Conservation (phyloP, 495 filamentous ascomycete species). For the Oleoguttula mirabilis region DNA sequence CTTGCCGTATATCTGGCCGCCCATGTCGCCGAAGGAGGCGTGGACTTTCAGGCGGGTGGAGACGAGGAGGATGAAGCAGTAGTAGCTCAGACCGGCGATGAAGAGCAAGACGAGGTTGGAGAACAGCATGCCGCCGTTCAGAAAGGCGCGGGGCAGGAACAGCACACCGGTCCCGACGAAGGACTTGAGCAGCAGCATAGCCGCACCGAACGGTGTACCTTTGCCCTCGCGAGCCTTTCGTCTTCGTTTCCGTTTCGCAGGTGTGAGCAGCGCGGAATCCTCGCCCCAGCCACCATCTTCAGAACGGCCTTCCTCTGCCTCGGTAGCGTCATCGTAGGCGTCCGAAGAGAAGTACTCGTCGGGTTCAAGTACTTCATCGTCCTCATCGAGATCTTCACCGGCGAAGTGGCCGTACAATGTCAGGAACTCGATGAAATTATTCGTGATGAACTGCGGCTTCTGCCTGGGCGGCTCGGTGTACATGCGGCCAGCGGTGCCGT, state of each 20-base stretch:
- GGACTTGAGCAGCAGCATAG: conserved; percentile 78
- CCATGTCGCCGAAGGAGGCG: conserved; percentile 92
- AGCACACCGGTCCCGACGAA: conserved; percentile 97
- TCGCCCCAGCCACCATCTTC: conserved; percentile 43
- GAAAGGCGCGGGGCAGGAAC: conserved; percentile 82
- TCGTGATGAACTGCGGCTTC: conserved; percentile 61
- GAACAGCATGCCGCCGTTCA: conserved; percentile 96
- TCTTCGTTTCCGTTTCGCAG: conserved; percentile 55
- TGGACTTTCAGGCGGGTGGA: conserved; percentile 71
- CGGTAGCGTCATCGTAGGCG: conserved; percentile 41
- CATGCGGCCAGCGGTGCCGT: conserved; percentile 35
- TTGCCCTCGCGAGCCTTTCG: conserved; percentile 59
- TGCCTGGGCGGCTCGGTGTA: conserved; percentile 26
- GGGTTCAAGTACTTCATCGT: conserved; percentile 72
- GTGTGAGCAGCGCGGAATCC: conserved; percentile 65
- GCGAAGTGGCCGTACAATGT: conserved; percentile 95
- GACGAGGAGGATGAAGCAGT: conserved; percentile 90
- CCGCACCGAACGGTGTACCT: conserved; percentile 59
- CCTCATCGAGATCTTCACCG: conserved; percentile 77
- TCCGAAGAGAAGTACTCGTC: conserved; percentile 77
- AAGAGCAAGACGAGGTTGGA: conserved; percentile 77
- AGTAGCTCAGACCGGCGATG: conserved; percentile 78
- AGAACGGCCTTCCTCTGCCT: conserved; percentile 53
- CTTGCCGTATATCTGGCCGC: conserved; percentile 78
- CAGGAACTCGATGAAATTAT: conserved; percentile 87